Base-by-base conservation (phyloP, 176 grass and related monocot genomes). In the Avena insularis region DNA sequence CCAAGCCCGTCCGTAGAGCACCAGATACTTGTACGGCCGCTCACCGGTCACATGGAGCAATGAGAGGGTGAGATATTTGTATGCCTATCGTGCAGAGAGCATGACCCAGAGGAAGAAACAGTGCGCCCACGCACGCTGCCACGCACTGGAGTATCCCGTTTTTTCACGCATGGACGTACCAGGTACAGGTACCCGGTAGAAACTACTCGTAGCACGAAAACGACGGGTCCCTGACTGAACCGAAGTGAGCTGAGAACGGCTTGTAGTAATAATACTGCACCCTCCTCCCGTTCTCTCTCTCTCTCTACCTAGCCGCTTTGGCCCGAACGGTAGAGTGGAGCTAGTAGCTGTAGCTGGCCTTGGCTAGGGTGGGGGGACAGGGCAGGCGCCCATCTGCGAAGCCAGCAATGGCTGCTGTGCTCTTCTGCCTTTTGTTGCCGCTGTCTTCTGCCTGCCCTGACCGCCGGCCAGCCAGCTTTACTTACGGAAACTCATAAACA, bases 401-500 rank as follows among this genome's bases (percentile, higher is more conserved):
- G 33, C 33, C 6, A 43, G 40, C 84, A 87, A 85, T 84, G 89
- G 92, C 88, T 92, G 92, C 88, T 86, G 90, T 82, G 55, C 86
- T 91, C 85, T 91, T 91, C 90, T 91, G 84, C 90, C 88, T 92
- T 92, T 94, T 92, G 90, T 86, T 86, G 90, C 81, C 88, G 90
- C 77, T 67, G 92, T 85, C 91, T 87, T 87, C 85, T 83, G 88
- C 59, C 85, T 81, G 71, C 35, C 70, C 85, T 83, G 88, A 59
- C 85, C 85, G 71, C 35, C 70, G 36, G n/a, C 84, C 85, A 74
- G 89, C 33, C 33, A 35, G 33, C 33, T 35, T 35, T 35, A 35
- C 84, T 95, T 94, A 92, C 86, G 86, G 91, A 95, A 97, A 94
- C 90, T 92, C 88, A 89, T 89, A 92, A 92, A 92, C 88, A 90